Evolutionary conservation across 2,329 filamentous ascomycete genomes (phyloP).

Genomic region (Hypoxylon sp.): DNA sequence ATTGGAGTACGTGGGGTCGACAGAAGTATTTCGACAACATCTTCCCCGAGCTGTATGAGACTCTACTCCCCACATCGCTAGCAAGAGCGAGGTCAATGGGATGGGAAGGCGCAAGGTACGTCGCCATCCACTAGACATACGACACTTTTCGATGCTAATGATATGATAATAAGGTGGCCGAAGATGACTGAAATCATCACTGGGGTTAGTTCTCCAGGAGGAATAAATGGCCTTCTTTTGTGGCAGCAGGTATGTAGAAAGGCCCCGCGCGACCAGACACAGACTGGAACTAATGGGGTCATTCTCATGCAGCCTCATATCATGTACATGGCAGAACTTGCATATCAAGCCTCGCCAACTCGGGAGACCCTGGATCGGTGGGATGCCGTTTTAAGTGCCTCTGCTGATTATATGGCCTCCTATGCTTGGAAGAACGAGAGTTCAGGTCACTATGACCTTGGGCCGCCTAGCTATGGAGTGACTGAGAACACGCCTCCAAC

Average conservation of each 20-base stretch:
- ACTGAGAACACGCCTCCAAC: conserved; percentile 66
- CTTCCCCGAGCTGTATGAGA: conserved; percentile 57
- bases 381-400: conserved; percentile 50
- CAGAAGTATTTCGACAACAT: conserved; percentile 56
- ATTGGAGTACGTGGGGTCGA: conserved; percentile 60
- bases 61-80: conserved; percentile 52
- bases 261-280: not conserved
- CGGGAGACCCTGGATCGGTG: conserved; percentile 48
- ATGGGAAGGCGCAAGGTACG: conserved; percentile 53
- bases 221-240: conserved; percentile 65
- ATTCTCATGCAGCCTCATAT: conserved; percentile 57
- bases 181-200: conserved; percentile 65
- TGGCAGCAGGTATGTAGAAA: conserved; percentile 59
- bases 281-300: not conserved
- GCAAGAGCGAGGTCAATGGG: conserved; percentile 54
- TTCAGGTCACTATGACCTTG: conserved; percentile 58
- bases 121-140: not conserved
- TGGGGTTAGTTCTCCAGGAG: conserved; percentile 63
- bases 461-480: conserved; percentile 63
- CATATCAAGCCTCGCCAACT: conserved; percentile 51
- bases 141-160: conserved; percentile 5
- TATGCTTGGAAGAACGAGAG: conserved; percentile 54
- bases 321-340: conserved; percentile 55
- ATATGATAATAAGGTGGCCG: conserved; percentile 54
- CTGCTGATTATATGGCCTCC: conserved; percentile 54